Evolutionary conservation across 2,329 filamentous ascomycete species (phyloP).

Genomic region (Harringtonia aguacate): DNA sequence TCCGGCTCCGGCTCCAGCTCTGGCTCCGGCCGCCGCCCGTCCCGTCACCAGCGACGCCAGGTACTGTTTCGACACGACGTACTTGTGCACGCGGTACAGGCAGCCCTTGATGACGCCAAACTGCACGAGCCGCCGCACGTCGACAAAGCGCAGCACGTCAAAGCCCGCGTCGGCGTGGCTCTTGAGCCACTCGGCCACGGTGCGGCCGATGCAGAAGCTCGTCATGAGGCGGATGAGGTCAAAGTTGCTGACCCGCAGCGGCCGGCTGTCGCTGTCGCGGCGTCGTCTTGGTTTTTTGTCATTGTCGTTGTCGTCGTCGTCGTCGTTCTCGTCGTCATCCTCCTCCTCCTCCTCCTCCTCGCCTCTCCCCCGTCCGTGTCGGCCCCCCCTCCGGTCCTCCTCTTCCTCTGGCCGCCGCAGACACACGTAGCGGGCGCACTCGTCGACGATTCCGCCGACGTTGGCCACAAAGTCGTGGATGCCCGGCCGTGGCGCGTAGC

Average conservation of each 20-base stretch:
- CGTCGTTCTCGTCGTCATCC: not conserved
- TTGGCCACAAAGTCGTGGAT: conserved; percentile 74
- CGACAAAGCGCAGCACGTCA: conserved; percentile 62
- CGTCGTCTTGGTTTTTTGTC: too few relatives aligned
- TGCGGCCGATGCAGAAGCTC: conserved; percentile 70
- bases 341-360: not conserved
- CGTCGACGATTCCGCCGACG: conserved; percentile 63
- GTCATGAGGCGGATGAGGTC: conserved; percentile 76
- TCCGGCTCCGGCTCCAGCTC: too few relatives aligned
- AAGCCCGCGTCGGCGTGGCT: conserved; percentile 57
- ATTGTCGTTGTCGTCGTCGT: not conserved
- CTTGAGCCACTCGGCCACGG: conserved; percentile 79
- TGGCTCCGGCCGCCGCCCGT: conserved; percentile 32
- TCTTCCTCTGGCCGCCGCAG: conserved; percentile 1
- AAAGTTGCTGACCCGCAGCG: conserved; percentile 39
- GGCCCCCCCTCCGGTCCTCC: not conserved
- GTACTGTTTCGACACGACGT: conserved; percentile 61
- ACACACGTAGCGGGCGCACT: conserved; percentile 79
- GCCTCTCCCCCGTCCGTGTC: not conserved
- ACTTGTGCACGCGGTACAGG: conserved; percentile 86
- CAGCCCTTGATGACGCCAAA: conserved; percentile 95
- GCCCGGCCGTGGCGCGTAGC: conserved; percentile 73
- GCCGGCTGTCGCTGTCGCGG: not conserved
- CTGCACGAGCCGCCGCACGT: conserved; percentile 84
- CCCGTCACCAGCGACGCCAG: conserved; percentile 45